These are phyloP conservation scores for Moesziomyces parantarcticus DNA, from an alignment of 1,284 basidiomycete genomes.

Conservation along the genomic window DNA sequence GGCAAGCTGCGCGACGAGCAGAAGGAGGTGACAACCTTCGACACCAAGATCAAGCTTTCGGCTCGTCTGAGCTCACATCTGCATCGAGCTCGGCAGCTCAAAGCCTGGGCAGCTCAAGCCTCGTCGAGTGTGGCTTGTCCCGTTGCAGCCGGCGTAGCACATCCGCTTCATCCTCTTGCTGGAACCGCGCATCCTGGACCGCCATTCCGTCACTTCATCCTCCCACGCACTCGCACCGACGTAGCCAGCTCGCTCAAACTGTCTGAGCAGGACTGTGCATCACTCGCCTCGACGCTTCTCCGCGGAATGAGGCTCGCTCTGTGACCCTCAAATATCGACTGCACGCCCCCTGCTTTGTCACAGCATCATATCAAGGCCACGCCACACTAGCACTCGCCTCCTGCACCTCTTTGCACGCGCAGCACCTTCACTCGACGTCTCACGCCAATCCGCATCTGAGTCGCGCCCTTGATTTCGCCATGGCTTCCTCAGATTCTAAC, in stretches of 20 bases:
- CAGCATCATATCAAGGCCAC: background rate
- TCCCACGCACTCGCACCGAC: background rate
- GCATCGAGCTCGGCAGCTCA: background rate
- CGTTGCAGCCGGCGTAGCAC: background rate
- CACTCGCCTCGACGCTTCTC: background rate
- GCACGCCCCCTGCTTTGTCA: background rate
- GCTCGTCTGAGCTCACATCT: background rate
- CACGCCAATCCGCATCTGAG: background rate
- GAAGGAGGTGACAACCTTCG: no score
- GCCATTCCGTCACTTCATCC: no score
- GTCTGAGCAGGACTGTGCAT: background rate
- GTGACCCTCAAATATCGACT: background rate
- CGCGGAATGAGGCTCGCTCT: background rate
- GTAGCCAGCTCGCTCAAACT: no score
- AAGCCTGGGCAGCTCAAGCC: background rate
- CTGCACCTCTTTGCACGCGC: background rate
- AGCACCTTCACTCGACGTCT: background rate
- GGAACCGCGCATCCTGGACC: no score
- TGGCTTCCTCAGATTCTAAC: conserved; percentile 4
- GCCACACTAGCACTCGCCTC: background rate
- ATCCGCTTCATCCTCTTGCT: background rate
- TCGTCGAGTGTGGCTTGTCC: background rate
- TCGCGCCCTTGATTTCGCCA: background rate
- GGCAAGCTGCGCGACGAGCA: no score
- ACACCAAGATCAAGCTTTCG: background rate